A percentile compares a stretch with the other conserved stretches of the same genome.
These are phyloP conservation scores for Rhizopogon sp. DNA, from an alignment of 768 basidiomycete species.

Conservation along the genomic window DNA sequence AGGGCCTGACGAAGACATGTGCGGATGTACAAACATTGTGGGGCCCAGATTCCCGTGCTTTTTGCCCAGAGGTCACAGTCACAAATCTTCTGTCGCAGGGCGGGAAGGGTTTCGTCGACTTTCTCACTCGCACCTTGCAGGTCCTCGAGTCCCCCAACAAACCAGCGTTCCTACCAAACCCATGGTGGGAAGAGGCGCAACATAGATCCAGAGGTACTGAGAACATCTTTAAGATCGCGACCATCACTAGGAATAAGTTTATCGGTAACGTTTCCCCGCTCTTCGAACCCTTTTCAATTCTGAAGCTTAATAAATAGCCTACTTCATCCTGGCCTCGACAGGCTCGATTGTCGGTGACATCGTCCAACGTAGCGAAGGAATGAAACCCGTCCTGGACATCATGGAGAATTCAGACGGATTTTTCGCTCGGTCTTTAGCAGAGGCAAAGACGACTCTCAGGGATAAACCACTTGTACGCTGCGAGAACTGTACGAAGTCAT, in stretches of 20 bases:
- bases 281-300: not conserved
- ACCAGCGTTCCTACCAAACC: not conserved
- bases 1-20: constrained; percentile 10
- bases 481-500: constrained; percentile 13
- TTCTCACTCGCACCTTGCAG: constrained; percentile 1
- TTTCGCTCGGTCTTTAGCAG: not conserved
- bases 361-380: not conserved
- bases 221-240: constrained; percentile 4
- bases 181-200: constrained; percentile 3
- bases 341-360: constrained; percentile 2
- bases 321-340: constrained; percentile 2
- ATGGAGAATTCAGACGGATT: constrained; percentile 1
- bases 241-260: constrained; percentile 13
- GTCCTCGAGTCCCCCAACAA: not conserved
- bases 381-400: not conserved
- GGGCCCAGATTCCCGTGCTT: constrained; percentile 11
- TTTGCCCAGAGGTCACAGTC: constrained; percentile 14
- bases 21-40: not conserved
- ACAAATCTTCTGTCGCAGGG: constrained; percentile 4
- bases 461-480: constrained; percentile 15
- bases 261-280: constrained; percentile 6
- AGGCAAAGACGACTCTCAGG: not conserved
- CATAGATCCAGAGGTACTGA: not conserved
- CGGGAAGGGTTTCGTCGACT: constrained; percentile 4
- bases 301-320: not conserved